Conservation (phyloP, 2,329 filamentous ascomycete genomes). For the Epichloe coenophiala region DNA sequence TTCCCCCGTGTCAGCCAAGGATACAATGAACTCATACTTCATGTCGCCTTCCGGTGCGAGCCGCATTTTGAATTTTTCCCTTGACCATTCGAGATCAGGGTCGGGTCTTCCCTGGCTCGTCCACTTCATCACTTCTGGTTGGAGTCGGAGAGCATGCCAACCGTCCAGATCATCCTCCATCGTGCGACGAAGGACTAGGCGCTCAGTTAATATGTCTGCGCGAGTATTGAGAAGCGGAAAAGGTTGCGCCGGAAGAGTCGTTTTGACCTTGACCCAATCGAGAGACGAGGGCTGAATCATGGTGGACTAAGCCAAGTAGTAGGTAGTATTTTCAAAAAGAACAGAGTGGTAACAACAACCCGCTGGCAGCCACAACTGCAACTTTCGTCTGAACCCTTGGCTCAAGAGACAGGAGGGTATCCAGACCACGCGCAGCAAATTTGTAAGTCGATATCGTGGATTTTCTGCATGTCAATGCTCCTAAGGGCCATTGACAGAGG, state of each 20-base stretch:
- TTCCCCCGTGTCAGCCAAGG: conserved; percentile 30
- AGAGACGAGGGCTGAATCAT: conserved; percentile 8
- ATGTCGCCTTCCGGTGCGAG: conserved; percentile 35
- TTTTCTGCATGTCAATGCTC: too few relatives aligned
- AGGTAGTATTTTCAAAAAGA: neutral
- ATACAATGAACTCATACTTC: conserved; percentile 45
- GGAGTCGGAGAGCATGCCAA: conserved; percentile 37
- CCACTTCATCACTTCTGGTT: conserved; percentile 50
- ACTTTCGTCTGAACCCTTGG: neutral
- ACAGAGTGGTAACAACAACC: neutral
- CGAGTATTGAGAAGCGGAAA: conserved; percentile 27
- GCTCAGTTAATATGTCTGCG: conserved; percentile 31
- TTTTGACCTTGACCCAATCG: conserved; percentile 29
- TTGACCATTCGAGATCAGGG: conserved; percentile 29
- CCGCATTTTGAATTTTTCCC: conserved; percentile 23
- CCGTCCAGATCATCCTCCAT: conserved; percentile 34
- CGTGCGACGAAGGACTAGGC: conserved; percentile 41
- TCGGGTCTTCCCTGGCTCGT: conserved; percentile 32
- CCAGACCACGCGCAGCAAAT: too few relatives aligned
- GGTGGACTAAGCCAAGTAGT: neutral
- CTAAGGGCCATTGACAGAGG: neutral
- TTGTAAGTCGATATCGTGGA: too few relatives aligned
- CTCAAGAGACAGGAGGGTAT: neutral
- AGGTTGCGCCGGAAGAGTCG: conserved; percentile 30
- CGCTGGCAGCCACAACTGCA: too few relatives aligned